Conservation (phyloP, 805 yeast genomes). For the Candida ponderosae region DNA sequence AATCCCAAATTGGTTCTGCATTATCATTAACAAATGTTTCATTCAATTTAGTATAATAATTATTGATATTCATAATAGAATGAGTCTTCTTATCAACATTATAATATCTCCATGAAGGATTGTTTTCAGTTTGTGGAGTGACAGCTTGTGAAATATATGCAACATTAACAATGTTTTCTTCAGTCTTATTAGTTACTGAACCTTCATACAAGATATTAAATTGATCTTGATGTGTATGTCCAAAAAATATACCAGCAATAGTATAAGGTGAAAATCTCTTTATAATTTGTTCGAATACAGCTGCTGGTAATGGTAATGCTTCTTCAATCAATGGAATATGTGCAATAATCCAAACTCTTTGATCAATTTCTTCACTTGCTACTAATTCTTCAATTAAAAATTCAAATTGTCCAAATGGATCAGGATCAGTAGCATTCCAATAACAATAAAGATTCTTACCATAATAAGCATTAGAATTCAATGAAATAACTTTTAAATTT, state of each 20-base stretch:
- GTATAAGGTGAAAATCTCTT: constrained; percentile 64
- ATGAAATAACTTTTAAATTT: constrained; percentile 52
- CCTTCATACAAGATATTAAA: constrained; percentile 50
- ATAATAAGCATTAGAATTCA: constrained; percentile 66
- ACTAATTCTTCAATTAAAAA: constrained; percentile 54
- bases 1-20: constrained; percentile 53
- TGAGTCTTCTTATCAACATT: constrained; percentile 56
- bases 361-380: constrained; percentile 48
- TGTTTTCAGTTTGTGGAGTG: constrained; percentile 50
- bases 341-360: constrained; percentile 67
- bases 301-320: constrained; percentile 54
- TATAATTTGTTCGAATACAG: constrained; percentile 46
- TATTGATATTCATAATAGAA: constrained; percentile 50
- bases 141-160: constrained; percentile 64
- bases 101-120: constrained; percentile 71
- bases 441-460: constrained; percentile 52
- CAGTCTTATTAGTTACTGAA: constrained; percentile 33
- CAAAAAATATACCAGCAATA: constrained; percentile 62
- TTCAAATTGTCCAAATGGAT: constrained; percentile 54
- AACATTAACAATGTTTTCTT: constrained; percentile 40
- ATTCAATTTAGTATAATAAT: constrained; percentile 53
- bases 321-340: constrained; percentile 61
- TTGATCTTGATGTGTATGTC: constrained; percentile 67
- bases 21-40: constrained; percentile 46
- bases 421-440: constrained; percentile 44